Evolutionary conservation across 495 filamentous ascomycete species (phyloP).

Genomic region (Hypoxylon perforatum): DNA sequence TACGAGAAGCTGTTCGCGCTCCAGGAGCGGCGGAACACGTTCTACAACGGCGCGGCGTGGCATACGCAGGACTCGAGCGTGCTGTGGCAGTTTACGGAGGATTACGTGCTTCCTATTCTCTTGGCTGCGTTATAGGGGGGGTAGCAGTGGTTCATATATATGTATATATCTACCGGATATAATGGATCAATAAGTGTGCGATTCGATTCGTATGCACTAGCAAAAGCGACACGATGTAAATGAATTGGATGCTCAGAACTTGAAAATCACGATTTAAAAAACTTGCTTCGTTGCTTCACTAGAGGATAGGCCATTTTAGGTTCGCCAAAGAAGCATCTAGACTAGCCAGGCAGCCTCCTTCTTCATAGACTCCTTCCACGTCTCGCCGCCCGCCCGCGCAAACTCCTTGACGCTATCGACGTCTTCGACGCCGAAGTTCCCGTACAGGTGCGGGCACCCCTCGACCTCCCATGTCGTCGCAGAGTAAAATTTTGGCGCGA

Average conservation of each 20-base stretch:
- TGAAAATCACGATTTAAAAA: too few relatives aligned
- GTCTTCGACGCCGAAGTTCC: slow-evolving; percentile 58
- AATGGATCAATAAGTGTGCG: too few relatives aligned
- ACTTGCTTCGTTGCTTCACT: too few relatives aligned
- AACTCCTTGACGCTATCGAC: slow-evolving; percentile 49
- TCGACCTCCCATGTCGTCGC: slow-evolving; percentile 58
- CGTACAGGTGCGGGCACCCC: slow-evolving; percentile 61
- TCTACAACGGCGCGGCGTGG: slow-evolving; percentile 55
- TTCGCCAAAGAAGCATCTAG: not conserved
- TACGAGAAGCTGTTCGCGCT: slow-evolving; percentile 53
- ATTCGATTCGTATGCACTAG: too few relatives aligned
- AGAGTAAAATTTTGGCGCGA: slow-evolving; percentile 49
- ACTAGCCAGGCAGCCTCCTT: slow-evolving; percentile 36
- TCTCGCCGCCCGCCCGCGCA: slow-evolving; percentile 44
- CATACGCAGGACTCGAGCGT: slow-evolving; percentile 21
- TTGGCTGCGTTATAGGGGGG: not conserved
- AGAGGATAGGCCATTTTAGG: too few relatives aligned
- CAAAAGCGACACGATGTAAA: too few relatives aligned
- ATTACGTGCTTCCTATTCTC: not conserved
- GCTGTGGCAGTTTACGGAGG: slow-evolving; percentile 20
- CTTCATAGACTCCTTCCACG: slow-evolving; percentile 50
- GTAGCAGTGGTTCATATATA: too few relatives aligned
- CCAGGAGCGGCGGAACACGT: slow-evolving; percentile 59
- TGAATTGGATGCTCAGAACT: too few relatives aligned
- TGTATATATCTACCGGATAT: too few relatives aligned